Base-by-base conservation (phyloP, 805 yeast species). In the Grigorovia jiainica region DNA sequence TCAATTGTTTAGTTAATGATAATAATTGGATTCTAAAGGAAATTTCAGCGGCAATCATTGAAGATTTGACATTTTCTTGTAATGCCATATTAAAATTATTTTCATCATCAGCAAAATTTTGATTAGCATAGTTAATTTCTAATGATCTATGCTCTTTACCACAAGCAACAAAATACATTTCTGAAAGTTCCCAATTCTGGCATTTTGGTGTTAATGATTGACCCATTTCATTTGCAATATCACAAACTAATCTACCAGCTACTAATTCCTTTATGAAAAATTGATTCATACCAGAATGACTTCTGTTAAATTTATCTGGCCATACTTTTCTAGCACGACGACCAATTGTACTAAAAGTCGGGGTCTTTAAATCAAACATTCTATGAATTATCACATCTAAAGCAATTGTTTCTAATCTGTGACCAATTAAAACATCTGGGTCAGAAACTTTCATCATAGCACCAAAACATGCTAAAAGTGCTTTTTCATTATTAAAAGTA, bases 181-280 rank as follows among this genome's bases (percentile, higher is more conserved):
- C 98, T 11, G 83, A 71, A 43, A 92, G 68, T 45, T 86, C 94
- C 96, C 95, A 92, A 15, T 90, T 83, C 61, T 87, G 95, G 65
- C 97, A 92, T 59, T 87, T 87, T 4, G 82, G 68, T 4, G 96
- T 87, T 47, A 90, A 68, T 0, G 97, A 89, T 59, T 83, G 92
- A 38, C 97, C 98, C 78, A 89, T 75, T 54, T 87, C 95, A 61
- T 92, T 92, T 40, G 90, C 87, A 55, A 92, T 78, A 63, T 92
- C 98, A 71, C 96, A 86, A 36, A 90, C 55, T 43, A 92, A 71
- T 52, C 98, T 73, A 30, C 98, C 98, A 31, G 87, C 77, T 54
- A 82, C 73, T 17, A 86, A 72, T 43, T 85, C 87, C 39, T 82
- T 69, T 15, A 85, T 70, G 33, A 73, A 71, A 50, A 75, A 71